Base-by-base conservation (phyloP, 1,139 yeast genomes). In the Torulaspora globosa region DNA sequence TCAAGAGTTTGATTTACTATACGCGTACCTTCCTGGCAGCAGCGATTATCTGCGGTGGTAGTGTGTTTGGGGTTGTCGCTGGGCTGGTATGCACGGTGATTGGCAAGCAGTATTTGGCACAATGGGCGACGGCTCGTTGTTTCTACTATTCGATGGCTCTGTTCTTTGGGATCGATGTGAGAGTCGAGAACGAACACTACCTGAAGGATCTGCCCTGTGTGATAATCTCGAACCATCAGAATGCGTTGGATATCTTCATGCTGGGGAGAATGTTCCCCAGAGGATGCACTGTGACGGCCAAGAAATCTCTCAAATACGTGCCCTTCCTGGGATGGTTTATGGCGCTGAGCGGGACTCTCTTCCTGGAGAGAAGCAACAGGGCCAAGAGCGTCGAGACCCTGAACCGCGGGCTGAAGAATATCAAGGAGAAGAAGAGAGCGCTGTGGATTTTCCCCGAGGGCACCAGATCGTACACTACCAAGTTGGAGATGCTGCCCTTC, bases 261-360 rank as follows among this genome's bases (percentile, higher is more conserved):
- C 72, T 92, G 57, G 97, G 96, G 18, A 79, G 76, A 55, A 67
- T 87, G 34, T 94, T 94, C 73, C 96, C 96, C 46, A 81, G 81
- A 34, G 89, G 88, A 41, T 88, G 90, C 69, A 84, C 94, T 7
- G 96, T 94, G 39, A 92, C 98, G 1, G 94, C 97, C 32, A 92
- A 92, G 68, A 82, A 79, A 63, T 83, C 87, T 5, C 75, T 92
- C 59, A 82, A 85, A 60, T 88, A 79, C 62, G 73, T 87, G 39
- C 99, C 99, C n/a, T 78, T 94, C 60, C 73, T 92, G 57, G 99
- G 99, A 8, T 90, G 97, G 97, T 92, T 89, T 69, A 83, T 92
- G 98, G 63, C 80, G 21, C 75, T 89, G 16, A 82, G 95, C 52
- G 97, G 97, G 10, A 84, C 97, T 1, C 84, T 90, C 59, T 92